Base-by-base conservation (phyloP, 2,329 filamentous ascomycete species). In the Fusarium albidum region DNA sequence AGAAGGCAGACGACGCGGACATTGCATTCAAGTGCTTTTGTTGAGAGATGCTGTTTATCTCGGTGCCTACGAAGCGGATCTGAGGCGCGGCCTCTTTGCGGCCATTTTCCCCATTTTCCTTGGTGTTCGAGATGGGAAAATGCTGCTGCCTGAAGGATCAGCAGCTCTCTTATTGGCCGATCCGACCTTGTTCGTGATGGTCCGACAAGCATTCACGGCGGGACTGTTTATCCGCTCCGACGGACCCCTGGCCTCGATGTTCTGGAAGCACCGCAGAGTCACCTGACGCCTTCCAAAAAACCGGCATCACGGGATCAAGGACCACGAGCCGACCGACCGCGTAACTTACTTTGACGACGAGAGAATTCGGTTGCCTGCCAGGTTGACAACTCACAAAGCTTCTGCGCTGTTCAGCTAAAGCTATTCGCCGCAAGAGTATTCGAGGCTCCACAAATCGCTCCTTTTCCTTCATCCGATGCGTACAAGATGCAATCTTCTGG, bases 51-150 rank as follows among this genome's bases (percentile, higher is more conserved):
- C 57, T 40, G 56, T 62, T 56, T 67, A 69, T 69, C 46, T 65
- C 58, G 67, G 56, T 69, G 67, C 67, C 67, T 69, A 47, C 43
- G 63, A 63, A 68, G 67, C 66, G 66, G 66, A 69, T 65, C 64
- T 61, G 42, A 38, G 48, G 35, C 52, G 49, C 64, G 64, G 66
- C 61, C 60, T 57, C 55, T 64, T 62, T 61, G 64, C 61, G 66
- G 66, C 48, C 53, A 60, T 62, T 64, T 21, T 53, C 43, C 53
- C 48, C 53, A 60, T 62, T 64, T 21, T 53, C 43, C 53, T 45
- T 55, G 54, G 52, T n/a, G 46, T 55, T 60, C 48, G 49, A 11
- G 33, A 52, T 55, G 39, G 46, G 49, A 49, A 31, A 65, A 67
- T 57, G 61, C 63, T 68, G 63, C 65, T 68, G 65, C 65, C 65